Evolutionary conservation across 2,329 filamentous ascomycete species (phyloP).

Genomic region (Venturiaceae sp.): DNA sequence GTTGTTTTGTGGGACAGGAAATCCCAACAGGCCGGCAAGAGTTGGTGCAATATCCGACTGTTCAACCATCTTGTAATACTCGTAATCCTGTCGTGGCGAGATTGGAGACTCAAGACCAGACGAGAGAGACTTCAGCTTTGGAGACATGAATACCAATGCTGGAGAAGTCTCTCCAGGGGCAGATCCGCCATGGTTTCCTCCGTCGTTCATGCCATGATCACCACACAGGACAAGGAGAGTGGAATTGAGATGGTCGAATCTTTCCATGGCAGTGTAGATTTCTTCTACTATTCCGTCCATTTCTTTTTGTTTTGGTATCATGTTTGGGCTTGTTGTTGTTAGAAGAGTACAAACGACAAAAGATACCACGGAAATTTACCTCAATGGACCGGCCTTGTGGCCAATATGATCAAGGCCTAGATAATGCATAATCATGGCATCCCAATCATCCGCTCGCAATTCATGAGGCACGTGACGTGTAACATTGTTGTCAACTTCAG

Average conservation of each 20-base stretch:
- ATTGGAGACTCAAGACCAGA: constrained; percentile 41
- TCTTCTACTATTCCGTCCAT: constrained; percentile 77
- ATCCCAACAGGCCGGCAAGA: constrained; percentile 72
- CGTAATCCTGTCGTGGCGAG: constrained; percentile 57
- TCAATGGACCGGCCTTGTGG: constrained; percentile 77
- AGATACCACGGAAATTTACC: no score
- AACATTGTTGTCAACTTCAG: constrained; percentile 95
- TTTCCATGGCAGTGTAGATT: constrained; percentile 69
- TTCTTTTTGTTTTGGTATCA: constrained; percentile 85
- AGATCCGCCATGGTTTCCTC: constrained; percentile 91
- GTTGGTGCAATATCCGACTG: constrained; percentile 93
- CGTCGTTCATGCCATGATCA: constrained; percentile 99
- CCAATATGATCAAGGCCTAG: constrained; percentile 95
- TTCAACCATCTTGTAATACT: constrained; percentile 77
- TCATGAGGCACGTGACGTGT: constrained; percentile 79
- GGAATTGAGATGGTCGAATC: constrained; percentile 58
- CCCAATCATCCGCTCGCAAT: constrained; percentile 72
- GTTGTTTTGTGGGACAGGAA: constrained; percentile 84
- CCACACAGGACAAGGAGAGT: constrained; percentile 81
- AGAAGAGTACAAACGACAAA: not conserved
- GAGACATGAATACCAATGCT: constrained; percentile 82
- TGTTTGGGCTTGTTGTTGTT: constrained; percentile 55
- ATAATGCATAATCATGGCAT: constrained; percentile 89
- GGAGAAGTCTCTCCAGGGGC: constrained; percentile 90
- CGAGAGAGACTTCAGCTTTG: constrained; percentile 58